These are phyloP conservation scores for Ustilago nuda DNA, from an alignment of 1,284 basidiomycete species.

Conservation along the genomic window DNA sequence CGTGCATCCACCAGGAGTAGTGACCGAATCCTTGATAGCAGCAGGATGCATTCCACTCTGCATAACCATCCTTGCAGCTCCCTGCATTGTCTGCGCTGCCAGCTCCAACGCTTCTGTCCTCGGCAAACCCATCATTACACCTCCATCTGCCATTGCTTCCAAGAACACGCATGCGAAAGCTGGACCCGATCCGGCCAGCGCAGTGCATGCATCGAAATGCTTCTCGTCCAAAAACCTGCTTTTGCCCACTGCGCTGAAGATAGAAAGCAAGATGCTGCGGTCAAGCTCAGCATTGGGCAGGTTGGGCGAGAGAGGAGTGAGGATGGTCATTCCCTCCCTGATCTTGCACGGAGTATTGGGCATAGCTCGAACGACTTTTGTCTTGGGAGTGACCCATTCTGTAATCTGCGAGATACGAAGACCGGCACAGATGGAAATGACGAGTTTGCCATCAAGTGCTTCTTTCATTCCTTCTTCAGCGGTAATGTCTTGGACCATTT, in stretches of 20 bases:
- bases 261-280: conserved; percentile 56
- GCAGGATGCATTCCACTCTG: conserved; percentile 90
- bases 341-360: conserved; percentile 95
- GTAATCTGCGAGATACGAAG: conserved; percentile 86
- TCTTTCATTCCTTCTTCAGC: conserved; percentile 83
- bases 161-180: conserved; percentile 97
- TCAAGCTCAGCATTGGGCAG: conserved; percentile 47
- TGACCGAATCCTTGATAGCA: conserved; percentile 96
- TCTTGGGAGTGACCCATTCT: conserved; percentile 80
- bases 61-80: conserved; percentile 94
- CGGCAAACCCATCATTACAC: conserved; percentile 99
- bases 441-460: conserved; percentile 86
- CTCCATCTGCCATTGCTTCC: conserved; percentile 98
- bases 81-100: conserved; percentile 95
- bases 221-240: conserved; percentile 68
- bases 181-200: conserved; percentile 93
- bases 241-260: conserved; percentile 65
- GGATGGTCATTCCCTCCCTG: conserved; percentile 68
- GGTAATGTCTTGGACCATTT: conserved; percentile 83
- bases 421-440: conserved; percentile 96
- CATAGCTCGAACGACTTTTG: conserved; percentile 93
- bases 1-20: conserved; percentile 97
- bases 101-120: conserved; percentile 92
- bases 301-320: conserved; percentile 55
- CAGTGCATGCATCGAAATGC: conserved; percentile 96